These are phyloP conservation scores for Dendrobium chrysotoxum DNA, from an alignment of 106 monocot species.

Conservation along the genomic window DNA sequence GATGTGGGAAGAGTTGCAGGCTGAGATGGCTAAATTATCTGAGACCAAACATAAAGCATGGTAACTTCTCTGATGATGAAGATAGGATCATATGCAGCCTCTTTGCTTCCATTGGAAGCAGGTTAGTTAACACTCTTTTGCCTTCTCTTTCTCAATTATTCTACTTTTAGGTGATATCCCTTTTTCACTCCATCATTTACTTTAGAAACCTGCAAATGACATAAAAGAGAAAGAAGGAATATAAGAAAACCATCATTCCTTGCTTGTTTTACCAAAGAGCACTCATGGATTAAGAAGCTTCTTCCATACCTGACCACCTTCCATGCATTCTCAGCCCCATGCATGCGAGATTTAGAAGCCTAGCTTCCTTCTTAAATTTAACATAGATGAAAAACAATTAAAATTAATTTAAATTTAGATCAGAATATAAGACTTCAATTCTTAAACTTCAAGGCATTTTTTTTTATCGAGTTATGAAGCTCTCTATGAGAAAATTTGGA, in stretches of 20 bases:
- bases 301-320: neutral
- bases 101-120: slow-evolving; percentile 40
- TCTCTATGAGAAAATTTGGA: too few relatives aligned
- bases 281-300: neutral
- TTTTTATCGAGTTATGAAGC: too few relatives aligned
- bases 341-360: neutral
- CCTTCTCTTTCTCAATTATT: neutral
- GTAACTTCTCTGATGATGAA: slow-evolving; percentile 34
- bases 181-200: neutral
- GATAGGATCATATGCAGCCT: slow-evolving; percentile 37
- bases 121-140: slow-evolving; percentile 2
- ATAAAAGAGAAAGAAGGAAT: neutral
- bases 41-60: slow-evolving; percentile 45
- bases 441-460: too few relatives aligned
- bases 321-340: neutral
- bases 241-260: neutral
- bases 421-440: too few relatives aligned
- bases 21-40: slow-evolving; percentile 51
- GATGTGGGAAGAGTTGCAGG: slow-evolving; percentile 76
- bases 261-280: neutral
- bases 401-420: too few relatives aligned
- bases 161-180: neutral
- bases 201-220: neutral
- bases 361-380: too few relatives aligned
- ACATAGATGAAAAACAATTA: too few relatives aligned